Conservation (phyloP, 768 basidiomycete genomes). For the Pleurotus giganteus region DNA sequence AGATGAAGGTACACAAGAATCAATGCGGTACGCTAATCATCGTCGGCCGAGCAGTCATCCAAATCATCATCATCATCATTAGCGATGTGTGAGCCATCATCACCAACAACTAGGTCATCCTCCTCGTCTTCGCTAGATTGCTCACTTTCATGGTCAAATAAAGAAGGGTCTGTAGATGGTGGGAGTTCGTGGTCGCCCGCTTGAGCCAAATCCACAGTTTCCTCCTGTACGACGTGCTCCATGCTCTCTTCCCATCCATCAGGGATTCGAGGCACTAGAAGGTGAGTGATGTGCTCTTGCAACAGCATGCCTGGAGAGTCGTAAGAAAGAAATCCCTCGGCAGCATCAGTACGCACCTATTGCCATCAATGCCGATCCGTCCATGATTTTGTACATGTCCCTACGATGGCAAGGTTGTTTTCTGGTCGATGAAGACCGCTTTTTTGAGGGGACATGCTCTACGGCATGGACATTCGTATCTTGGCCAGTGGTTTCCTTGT, state of each 20-base stretch:
- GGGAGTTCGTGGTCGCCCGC: neutral
- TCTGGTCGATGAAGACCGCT: slow-evolving; percentile 14
- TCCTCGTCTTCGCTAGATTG: neutral
- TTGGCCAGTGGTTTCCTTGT: slow-evolving; percentile 9
- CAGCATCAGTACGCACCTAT: slow-evolving; percentile 24
- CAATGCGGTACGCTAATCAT: no score
- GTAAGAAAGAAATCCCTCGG: neutral
- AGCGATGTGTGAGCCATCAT: neutral
- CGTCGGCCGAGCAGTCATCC: no score
- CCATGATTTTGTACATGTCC: slow-evolving; percentile 76
- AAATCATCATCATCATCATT: neutral
- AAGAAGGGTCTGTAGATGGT: neutral
- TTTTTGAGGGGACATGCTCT: slow-evolving; percentile 12
- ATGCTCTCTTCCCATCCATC: slow-evolving; percentile 45
- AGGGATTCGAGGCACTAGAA: slow-evolving; percentile 38
- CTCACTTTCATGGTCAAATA: neutral
- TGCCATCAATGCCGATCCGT: slow-evolving; percentile 72
- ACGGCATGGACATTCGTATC: slow-evolving; percentile 19
- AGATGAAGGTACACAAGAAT: no score
- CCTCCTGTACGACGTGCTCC: slow-evolving; percentile 1
- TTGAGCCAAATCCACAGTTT: neutral
- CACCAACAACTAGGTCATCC: neutral
- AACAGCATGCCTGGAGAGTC: slow-evolving; percentile 55
- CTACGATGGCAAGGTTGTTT: slow-evolving; percentile 26
- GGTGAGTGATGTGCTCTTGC: slow-evolving; percentile 57